A percentile compares a stretch with the other conserved stretches of the same genome.
Evolutionary conservation across 257 asterid genomes (phyloP).

Genomic region (Perilla frutescens): DNA sequence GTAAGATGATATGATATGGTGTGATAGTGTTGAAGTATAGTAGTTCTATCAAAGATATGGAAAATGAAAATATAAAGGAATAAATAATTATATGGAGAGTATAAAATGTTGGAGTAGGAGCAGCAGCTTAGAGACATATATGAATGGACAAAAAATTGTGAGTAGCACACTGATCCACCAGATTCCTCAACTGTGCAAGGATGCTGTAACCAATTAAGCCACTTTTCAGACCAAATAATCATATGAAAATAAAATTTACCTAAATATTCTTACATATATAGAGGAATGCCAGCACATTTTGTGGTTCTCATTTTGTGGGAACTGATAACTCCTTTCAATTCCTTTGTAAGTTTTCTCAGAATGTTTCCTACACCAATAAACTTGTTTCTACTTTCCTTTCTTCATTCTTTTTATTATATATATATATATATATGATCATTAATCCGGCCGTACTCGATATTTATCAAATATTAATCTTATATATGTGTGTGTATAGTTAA

Average conservation of each 20-base stretch:
- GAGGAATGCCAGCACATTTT: constrained; percentile 3
- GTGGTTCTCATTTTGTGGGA: background rate
- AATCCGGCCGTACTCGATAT: too few relatives aligned
- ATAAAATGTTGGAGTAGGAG: constrained; percentile 16
- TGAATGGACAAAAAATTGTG: constrained; percentile 36
- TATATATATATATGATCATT: too few relatives aligned
- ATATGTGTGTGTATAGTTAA: too few relatives aligned
- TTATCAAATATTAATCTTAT: too few relatives aligned
- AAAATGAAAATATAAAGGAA: background rate
- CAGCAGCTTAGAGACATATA: constrained; percentile 27
- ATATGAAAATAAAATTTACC: background rate
- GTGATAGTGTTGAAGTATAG: too few relatives aligned
- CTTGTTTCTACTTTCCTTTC: background rate
- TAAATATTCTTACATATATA: constrained; percentile 8
- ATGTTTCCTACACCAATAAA: constrained; percentile 15
- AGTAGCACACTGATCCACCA: constrained; percentile 26
- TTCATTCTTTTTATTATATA: background rate
- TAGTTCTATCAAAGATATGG: too few relatives aligned
- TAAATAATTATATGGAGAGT: background rate
- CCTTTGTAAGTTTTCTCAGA: constrained; percentile 1
- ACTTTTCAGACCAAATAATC: constrained; percentile 19
- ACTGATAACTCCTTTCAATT: background rate
- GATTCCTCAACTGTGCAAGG: constrained; percentile 35
- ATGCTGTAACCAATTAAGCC: constrained; percentile 16
- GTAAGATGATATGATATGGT: too few relatives aligned